phyloP scores from a whole-genome alignment of 1,284 basidiomycete species.

The Tilletia caries region DNA sequence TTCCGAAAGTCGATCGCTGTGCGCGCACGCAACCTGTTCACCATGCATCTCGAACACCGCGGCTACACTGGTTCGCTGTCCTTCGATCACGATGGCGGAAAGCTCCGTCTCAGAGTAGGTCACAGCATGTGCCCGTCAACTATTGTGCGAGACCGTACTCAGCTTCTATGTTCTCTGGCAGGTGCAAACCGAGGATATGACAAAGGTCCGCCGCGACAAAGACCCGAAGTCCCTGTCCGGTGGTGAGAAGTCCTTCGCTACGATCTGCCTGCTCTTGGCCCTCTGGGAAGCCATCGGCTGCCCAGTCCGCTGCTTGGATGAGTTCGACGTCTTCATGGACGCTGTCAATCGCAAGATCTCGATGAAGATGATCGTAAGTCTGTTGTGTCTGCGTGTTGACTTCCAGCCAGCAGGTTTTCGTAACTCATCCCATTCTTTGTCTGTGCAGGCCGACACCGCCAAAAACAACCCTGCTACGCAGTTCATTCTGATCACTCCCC shows the following conservation, averaged over 20 bases:
- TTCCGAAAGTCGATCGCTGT: constrained; percentile 81
- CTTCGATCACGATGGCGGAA: constrained; percentile 73
- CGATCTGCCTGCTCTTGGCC: constrained; percentile 84
- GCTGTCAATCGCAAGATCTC: constrained; percentile 84
- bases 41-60: constrained; percentile 74
- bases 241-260: constrained; percentile 95
- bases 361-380: constrained; percentile 72
- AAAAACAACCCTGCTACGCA: constrained; percentile 75
- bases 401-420: constrained; percentile 18
- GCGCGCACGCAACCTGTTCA: constrained; percentile 78
- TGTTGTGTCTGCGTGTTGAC: not conserved
- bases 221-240: constrained; percentile 64
- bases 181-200: constrained; percentile 76
- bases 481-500: constrained; percentile 41
- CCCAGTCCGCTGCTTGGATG: constrained; percentile 87
- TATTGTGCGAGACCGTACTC: too few relatives aligned
- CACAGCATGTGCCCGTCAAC: not conserved
- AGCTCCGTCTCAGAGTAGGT: constrained; percentile 20
- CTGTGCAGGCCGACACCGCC: constrained; percentile 68
- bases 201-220: constrained; percentile 59
- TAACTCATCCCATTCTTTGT: constrained; percentile 22
- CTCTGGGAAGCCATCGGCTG: constrained; percentile 94
- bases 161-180: constrained; percentile 32
- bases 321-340: constrained; percentile 84
- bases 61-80: constrained; percentile 59